Conservation (phyloP, 805 yeast species). For the Metschnikowia rubicola region DNA sequence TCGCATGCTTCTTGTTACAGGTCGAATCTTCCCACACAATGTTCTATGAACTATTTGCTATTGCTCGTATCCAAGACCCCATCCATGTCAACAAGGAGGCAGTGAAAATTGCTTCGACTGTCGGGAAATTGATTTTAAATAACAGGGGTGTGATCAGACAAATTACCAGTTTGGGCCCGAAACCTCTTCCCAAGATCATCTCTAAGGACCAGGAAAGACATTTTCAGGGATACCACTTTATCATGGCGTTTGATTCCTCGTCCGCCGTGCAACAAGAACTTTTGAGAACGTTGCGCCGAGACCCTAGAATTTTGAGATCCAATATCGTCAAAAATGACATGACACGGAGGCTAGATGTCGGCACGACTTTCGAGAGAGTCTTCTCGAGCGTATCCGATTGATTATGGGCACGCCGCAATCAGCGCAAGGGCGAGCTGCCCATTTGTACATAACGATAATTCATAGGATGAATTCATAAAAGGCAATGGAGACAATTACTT, state of each 20-base stretch:
- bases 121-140: slow-evolving; percentile 77
- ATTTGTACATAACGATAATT: slow-evolving; percentile 6
- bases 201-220: slow-evolving; percentile 85
- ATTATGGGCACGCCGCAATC: neutral
- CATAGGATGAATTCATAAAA: too few relatives aligned
- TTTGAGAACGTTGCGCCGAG: slow-evolving; percentile 71
- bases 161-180: slow-evolving; percentile 73
- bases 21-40: slow-evolving; percentile 31
- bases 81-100: slow-evolving; percentile 35
- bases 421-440: neutral
- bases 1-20: too few relatives aligned
- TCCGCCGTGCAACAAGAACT: slow-evolving; percentile 85
- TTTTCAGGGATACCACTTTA: slow-evolving; percentile 85
- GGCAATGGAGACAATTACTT: too few relatives aligned
- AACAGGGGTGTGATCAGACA: slow-evolving; percentile 94
- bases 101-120: slow-evolving; percentile 48
- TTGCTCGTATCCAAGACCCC: slow-evolving; percentile 74
- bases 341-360: slow-evolving; percentile 49
- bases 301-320: slow-evolving; percentile 87
- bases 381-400: slow-evolving; percentile 13
- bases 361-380: slow-evolving; percentile 52
- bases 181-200: slow-evolving; percentile 74
- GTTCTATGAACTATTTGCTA: slow-evolving; percentile 89
- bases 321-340: slow-evolving; percentile 63
- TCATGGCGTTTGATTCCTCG: slow-evolving; percentile 83